Evolutionary conservation across 73 alveolate species (phyloP).

Genomic region (Stentor coeruleus): DNA sequence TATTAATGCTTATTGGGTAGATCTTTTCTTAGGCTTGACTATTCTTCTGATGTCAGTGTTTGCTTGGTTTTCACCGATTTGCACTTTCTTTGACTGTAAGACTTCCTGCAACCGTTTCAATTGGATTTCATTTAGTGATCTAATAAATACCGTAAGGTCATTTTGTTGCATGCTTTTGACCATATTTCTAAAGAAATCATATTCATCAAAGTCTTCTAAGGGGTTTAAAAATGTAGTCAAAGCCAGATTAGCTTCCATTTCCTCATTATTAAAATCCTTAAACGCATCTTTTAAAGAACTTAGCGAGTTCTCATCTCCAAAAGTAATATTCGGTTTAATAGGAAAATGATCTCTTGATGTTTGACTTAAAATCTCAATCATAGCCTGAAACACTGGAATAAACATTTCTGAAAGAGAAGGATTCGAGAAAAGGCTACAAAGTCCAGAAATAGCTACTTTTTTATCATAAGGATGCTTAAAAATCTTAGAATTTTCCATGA

Average conservation of each 20-base stretch:
- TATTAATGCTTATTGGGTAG: no score
- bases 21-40: constrained; percentile 7
- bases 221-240: neutral
- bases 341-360: neutral
- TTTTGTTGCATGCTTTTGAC: neutral
- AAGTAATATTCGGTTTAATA: neutral
- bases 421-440: neutral
- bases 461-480: neutral
- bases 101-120: neutral
- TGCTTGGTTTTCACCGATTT: neutral
- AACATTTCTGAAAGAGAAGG: neutral
- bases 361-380: neutral
- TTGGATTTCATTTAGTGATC: neutral
- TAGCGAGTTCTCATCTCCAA: no score
- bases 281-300: neutral
- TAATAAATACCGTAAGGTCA: neutral
- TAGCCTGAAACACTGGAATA: neutral
- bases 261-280: constrained; percentile 15
- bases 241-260: constrained; percentile 22
- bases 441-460: constrained; percentile 6
- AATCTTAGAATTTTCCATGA: neutral
- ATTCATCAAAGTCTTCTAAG: constrained; percentile 22
- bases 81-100: neutral
- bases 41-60: constrained; percentile 10
- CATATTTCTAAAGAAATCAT: neutral